Base-by-base conservation (phyloP, 768 basidiomycete genomes). In the Leccinum subtestaceum region DNA sequence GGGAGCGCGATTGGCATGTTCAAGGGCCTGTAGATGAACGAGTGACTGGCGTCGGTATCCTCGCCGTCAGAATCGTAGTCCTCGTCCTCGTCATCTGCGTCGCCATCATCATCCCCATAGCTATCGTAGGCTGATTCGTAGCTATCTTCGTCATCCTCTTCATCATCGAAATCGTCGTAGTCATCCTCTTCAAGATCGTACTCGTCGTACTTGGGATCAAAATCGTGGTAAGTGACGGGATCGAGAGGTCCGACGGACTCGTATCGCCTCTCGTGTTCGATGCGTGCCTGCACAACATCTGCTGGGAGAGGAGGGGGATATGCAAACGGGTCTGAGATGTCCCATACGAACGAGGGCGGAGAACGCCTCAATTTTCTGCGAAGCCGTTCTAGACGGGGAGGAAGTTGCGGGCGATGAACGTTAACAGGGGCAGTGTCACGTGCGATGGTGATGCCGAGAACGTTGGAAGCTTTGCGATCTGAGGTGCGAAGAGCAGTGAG, bases 241-340 rank as follows among this genome's bases (percentile, higher is more conserved):
- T 57, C 32, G 10, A 38, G 11, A 2, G 56, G 61, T 5, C 40
- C 62, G 0, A 59, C 6, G 8, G 7, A n/a, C 25, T 64, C 61
- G 38, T 43, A 10, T 19, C 4, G 40, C 40, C 40, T 43, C 19
- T 5, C 32, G 51, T 19, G 51, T 21, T 17, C 36, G 5, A 54
- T 51, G 17, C 63, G 52, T 1, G 34, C 27, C 0, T 63, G 52
- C 2, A 63, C 7, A 4, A 5, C 12, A 25, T 23, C n/a, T 25
- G 23, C 13, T 5, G 7, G 21, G 2, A 7, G 21, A n/a, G 23
- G 46, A 3, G 15, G 46, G 2, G 52, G 38, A 50, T 4, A 2
- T 2, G 27, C 56, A 19, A 68, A 68, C 0, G 68, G 66, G 51
- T 65, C 27, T 0, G 17, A 19, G 5, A 32, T 54, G 52, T 68